Base-by-base conservation (phyloP, 2,329 filamentous ascomycete species). In the Diaporthe vexans region DNA sequence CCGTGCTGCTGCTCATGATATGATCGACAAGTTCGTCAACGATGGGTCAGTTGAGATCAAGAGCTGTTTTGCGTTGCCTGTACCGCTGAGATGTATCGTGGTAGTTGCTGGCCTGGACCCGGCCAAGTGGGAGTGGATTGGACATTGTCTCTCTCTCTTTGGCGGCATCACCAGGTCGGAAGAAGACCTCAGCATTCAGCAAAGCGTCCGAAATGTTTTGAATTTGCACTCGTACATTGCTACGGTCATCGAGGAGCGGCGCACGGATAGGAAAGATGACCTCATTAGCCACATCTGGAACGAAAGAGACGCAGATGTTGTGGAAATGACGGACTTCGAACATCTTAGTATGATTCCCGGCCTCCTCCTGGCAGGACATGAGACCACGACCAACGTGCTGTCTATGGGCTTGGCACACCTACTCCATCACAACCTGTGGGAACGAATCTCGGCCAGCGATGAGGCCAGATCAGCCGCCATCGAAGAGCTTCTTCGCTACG, bases 401-500 rank as follows among this genome's bases (percentile, higher is more conserved):
- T 59, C 57, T 11, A 59, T 59, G 57, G 57, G 35, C 2, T 17
- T 59, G 33, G 35, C 57, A 17, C 57, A 59, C n/a, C 21, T 59
- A 17, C 57, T 59, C 3, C 57, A 40, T 17, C n/a, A 59, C 35
- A 17, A 59, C 10, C 35, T 59, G 19, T 59, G 57, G 57, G 57
- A 59, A 26, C 19, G 5, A 7, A 17, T 24, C 9, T 59, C 57
- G 17, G 57, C 37, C 21, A 59, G 21, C 21, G 57, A 59, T 40
- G 7, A 59, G 21, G 24, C 57, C 9, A 37, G 57, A 17, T 40
- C 57, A 59, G 57, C 57, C 21, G 57, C 33, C 1, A 40, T 59
- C 13, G 57, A 59, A 40, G 57, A 59, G n/a, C 57, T 59, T 21
- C 57, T 59, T 26, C 57, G 57, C 57, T 59, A 59, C n/a, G 57